These are phyloP conservation scores for Eimeria acervulina DNA, from an alignment of 169 alveolate genomes.

Conservation along the genomic window DNA sequence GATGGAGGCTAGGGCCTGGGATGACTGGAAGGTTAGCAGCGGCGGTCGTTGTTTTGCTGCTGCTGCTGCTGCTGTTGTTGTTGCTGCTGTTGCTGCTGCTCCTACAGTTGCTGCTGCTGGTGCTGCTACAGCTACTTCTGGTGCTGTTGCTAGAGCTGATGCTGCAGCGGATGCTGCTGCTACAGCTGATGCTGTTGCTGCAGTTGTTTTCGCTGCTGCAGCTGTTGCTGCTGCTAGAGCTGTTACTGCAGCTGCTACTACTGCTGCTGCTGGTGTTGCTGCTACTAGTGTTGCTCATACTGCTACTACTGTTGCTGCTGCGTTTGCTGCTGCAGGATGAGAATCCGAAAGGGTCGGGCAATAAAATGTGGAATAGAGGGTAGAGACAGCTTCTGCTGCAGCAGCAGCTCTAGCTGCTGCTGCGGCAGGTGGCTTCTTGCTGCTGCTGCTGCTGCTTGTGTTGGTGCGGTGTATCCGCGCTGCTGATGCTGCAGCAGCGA, in stretches of 20 bases:
- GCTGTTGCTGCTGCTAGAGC: not conserved
- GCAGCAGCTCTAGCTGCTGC: too few species aligned
- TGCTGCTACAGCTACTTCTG: not conserved
- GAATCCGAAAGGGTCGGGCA: constrained; percentile 67
- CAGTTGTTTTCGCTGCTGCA: constrained; percentile 14
- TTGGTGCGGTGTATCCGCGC: not conserved
- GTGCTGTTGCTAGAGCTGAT: not conserved
- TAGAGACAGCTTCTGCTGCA: not conserved
- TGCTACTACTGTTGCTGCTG: constrained; percentile 9
- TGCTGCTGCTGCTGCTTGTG: too few species aligned
- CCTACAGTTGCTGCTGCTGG: not conserved
- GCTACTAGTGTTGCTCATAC: not conserved
- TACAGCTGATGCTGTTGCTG: not conserved
- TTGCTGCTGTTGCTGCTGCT: too few species aligned
- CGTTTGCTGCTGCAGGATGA: constrained; percentile 66
- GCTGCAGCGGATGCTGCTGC: too few species aligned
- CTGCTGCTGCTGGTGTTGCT: constrained; percentile 15
- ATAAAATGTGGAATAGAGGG: constrained; percentile 78
- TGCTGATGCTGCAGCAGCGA: not conserved
- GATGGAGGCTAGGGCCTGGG: constrained; percentile 61
- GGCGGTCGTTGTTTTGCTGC: not conserved
- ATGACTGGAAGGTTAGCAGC: constrained; percentile 77
- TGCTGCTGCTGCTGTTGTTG: too few species aligned
- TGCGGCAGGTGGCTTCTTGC: not conserved
- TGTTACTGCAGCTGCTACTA: not conserved